Base-by-base conservation (phyloP, 2,329 filamentous ascomycete species). In the Aureobasidium sp. region DNA sequence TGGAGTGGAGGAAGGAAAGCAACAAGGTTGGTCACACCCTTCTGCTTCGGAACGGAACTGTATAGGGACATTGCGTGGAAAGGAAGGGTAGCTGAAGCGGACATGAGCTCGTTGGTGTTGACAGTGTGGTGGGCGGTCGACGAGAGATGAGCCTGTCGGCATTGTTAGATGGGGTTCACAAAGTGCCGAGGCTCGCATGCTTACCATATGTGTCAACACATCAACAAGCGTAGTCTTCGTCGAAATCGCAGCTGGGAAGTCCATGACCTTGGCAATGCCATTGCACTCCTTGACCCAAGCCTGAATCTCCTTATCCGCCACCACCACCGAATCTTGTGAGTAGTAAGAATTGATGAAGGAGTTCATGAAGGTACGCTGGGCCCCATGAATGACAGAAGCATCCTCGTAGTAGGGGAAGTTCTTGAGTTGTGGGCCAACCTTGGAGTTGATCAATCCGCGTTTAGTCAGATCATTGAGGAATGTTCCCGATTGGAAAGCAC, bases 91-190 rank as follows among this genome's bases (percentile, higher is more conserved):
- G 52, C 17, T 17, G 52, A 56, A 6, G 52, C 52, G 15, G 52
- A 56, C 17, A 56, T 56, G 24, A 56, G 52, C 22, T 56, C 35
- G n/a, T 56, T 22, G 27, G 52, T 56, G 52, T 56, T 56, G 52
- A 56, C 52, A 31, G 39, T 44, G 29, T 56, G 52, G 39, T 56
- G 52, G 9, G 52, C 52, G 8, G 27, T 44, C 2, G 52, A 56
- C 3, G 52, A 56, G 1, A 56, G 52, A 33, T 56, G 52, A 11
- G 52, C 52, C 52, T 56, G 39, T 31, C 1, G 3, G 2, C 6
- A 19, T 15, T n/a, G n/a, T 56, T 1, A 56, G 52, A 39, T 4
- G 1, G 37, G 17, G 8, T 39, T 24, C n/a, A 19, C 19, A 19
- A n/a, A 3, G 29, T 17, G 5, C 2, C 2, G 2, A 17, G 1